phyloP scores from a whole-genome alignment of 2,329 filamentous ascomycete genomes.

The Cytospora paraplurivora region DNA sequence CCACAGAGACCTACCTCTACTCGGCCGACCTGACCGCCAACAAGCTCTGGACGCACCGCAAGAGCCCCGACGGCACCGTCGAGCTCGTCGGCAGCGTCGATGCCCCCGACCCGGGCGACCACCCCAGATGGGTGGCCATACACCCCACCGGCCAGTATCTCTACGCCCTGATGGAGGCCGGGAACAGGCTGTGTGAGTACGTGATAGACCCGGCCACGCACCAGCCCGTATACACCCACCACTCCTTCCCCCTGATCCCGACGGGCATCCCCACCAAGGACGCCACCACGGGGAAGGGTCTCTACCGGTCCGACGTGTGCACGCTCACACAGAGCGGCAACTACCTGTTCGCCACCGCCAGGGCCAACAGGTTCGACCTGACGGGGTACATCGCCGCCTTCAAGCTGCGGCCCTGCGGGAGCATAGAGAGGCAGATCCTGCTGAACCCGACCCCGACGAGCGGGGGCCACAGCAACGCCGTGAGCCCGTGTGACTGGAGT shows the following conservation, averaged over 20 bases:
- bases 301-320: conserved; percentile 87
- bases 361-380: conserved; percentile 72
- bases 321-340: conserved; percentile 67
- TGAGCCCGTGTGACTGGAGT: conserved; percentile 79
- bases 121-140: conserved; percentile 86
- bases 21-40: conserved; percentile 77
- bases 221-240: conserved; percentile 76
- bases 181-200: conserved; percentile 81
- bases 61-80: conserved; percentile 46
- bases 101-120: conserved; percentile 71
- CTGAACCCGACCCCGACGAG: conserved; percentile 84
- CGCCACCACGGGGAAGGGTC: conserved; percentile 45
- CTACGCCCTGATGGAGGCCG: conserved; percentile 88
- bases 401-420: conserved; percentile 66
- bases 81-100: conserved; percentile 72
- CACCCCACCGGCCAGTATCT: conserved; percentile 77
- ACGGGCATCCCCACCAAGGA: conserved; percentile 61
- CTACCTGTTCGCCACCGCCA: conserved; percentile 84
- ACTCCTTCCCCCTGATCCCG: conserved; percentile 77
- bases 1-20: conserved; percentile 73
- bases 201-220: conserved; percentile 73
- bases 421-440: conserved; percentile 76
- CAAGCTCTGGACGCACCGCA: conserved; percentile 83
- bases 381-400: conserved; percentile 86
- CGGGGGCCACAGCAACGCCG: conserved; percentile 85